Evolutionary conservation across 1,284 basidiomycete species (phyloP), one percentile per base, ranked within the genome.

Genomic region (Gymnopus androsaceus): DNA sequence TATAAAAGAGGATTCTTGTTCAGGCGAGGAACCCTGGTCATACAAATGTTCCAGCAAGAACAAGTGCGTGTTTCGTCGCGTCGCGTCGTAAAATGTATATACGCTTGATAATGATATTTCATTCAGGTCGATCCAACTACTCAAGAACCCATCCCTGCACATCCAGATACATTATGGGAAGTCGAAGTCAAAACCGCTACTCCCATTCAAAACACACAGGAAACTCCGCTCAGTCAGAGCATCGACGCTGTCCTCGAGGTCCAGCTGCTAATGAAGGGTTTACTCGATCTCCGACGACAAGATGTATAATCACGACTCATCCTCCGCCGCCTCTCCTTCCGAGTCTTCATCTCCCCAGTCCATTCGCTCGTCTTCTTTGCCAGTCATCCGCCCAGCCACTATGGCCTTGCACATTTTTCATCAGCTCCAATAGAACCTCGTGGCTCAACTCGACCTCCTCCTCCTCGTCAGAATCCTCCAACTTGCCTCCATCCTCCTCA

Each of bases 31-130:
- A 66, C 75, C 9, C 73, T 92, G 19, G 74, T 87, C 14, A 88
- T 92, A 53, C 82, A 88, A 61, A 89, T 92, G 84, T 90, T 88
- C 67, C 88, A 91, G 67, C 87, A 90, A 68, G 90, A 91, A 70
- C 84, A 87, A 70, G 88, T 85, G 67, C 57, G 65, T 66, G 23
- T 47, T 25, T 48, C 19, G 42, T 31, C 51, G 21, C 12, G 21
- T 38, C 23, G 14, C 19, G 15, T 14, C 17, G 45, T 30, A 17
- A 27, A 51, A 33, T 19, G n/a, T 54, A 19, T 21, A 34, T 8
- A 31, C 14, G 4, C 61, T 58, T 25, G 23, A 31, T 57, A 54
- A 38, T 30, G 36, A 9, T 54, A 15, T n/a, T n/a, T n/a, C 36
- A 44, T 23, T 28, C 56, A 87, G 88, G 80, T 87, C 31, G 87